Percentiles rank a stretch among this genome's conserved stretches.
Evolutionary conservation across 2,329 filamentous ascomycete species (phyloP).

Genomic region (Massarina eburnea): DNA sequence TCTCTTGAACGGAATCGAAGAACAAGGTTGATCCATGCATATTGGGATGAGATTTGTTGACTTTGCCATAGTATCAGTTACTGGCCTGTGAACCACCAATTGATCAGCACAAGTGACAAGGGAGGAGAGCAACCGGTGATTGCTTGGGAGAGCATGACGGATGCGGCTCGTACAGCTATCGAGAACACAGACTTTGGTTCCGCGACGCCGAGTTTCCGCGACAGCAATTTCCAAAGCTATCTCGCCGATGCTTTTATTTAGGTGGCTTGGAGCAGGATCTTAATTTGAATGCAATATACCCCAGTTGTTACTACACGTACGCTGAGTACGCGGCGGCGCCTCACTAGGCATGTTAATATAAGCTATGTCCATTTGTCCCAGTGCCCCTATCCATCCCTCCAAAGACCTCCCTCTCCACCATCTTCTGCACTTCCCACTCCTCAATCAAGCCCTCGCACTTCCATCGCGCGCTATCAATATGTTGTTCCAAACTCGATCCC

Average conservation of each 20-base stretch:
- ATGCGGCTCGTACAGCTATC: slow-evolving; percentile 47
- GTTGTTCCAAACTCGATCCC: too few relatives aligned
- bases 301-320: too few relatives aligned
- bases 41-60: not conserved
- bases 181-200: slow-evolving; percentile 50
- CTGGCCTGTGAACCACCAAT: slow-evolving; percentile 53
- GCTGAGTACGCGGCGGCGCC: too few relatives aligned
- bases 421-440: too few relatives aligned
- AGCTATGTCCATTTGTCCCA: too few relatives aligned
- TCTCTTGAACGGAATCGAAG: not conserved
- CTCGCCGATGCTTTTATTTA: slow-evolving; percentile 37
- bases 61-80: slow-evolving; percentile 34
- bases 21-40: not conserved
- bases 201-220: slow-evolving; percentile 53
- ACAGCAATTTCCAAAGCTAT: slow-evolving; percentile 51
- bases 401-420: too few relatives aligned
- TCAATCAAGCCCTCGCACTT: too few relatives aligned
- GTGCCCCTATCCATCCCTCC: too few relatives aligned
- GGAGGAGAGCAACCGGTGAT: slow-evolving; percentile 52
- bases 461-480: too few relatives aligned
- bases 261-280: too few relatives aligned
- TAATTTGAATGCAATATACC: too few relatives aligned
- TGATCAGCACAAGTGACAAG: slow-evolving; percentile 44
- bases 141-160: slow-evolving; percentile 54
- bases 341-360: too few relatives aligned